These are phyloP conservation scores for Hirsutella rhossiliensis DNA, from an alignment of 2,329 filamentous ascomycete species.

Conservation along the genomic window DNA sequence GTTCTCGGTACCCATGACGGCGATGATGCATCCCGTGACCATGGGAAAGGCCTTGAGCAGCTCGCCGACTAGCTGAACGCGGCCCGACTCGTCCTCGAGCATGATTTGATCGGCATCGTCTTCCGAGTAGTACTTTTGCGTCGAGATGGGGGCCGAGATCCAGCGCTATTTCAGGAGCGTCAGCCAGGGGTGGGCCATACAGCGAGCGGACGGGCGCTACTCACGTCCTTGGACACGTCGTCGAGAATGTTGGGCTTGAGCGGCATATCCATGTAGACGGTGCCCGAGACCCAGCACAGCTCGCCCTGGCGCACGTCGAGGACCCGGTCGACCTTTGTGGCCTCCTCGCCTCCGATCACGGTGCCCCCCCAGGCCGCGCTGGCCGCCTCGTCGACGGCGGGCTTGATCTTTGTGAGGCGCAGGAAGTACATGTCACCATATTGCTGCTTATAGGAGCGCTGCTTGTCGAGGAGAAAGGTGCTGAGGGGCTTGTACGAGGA, in stretches of 20 bases:
- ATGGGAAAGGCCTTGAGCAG: constrained; percentile 56
- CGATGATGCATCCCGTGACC: constrained; percentile 87
- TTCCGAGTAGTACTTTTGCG: constrained; percentile 62
- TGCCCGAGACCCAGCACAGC: constrained; percentile 89
- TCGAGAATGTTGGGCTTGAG: constrained; percentile 93
- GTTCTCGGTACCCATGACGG: constrained; percentile 92
- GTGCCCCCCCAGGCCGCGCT: constrained; percentile 65
- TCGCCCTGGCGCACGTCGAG: constrained; percentile 92
- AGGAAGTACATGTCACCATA: constrained; percentile 98
- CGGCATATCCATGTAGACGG: constrained; percentile 94
- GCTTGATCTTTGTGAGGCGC: constrained; percentile 77
- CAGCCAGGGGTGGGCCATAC: not conserved
- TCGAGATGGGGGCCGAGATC: constrained; percentile 69
- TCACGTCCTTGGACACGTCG: constrained; percentile 83
- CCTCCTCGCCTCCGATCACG: constrained; percentile 64
- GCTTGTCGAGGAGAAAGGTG: constrained; percentile 60
- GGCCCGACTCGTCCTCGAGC: constrained; percentile 91
- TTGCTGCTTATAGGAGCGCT: constrained; percentile 79
- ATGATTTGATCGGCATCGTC: constrained; percentile 57
- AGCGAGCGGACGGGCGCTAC: constrained; percentile 11
- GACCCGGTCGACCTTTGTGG: constrained; percentile 71
- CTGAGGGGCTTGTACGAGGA: constrained; percentile 61
- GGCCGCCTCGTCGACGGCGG: constrained; percentile 65
- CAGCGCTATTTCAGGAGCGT: constrained; percentile 50
- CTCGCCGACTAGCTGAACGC: constrained; percentile 66